Evolutionary conservation across 2,329 filamentous ascomycete genomes (phyloP), one percentile per base, ranked within the genome.

Genomic region (Pseudocercospora macadamiae): DNA sequence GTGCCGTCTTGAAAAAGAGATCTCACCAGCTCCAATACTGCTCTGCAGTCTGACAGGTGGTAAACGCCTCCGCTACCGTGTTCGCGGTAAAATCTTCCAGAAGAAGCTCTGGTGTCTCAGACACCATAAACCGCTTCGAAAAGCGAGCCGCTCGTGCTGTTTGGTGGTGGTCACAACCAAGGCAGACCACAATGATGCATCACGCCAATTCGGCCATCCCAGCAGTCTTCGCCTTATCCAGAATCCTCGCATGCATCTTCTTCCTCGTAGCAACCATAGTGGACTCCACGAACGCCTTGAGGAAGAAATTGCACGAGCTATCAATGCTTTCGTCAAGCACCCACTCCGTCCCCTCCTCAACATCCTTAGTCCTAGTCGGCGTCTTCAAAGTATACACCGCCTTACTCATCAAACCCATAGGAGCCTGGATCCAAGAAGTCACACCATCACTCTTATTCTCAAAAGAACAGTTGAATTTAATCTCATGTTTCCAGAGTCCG

Each of bases 401-500:
- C 18, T 51, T 51, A 23, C 48, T 51, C 9, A 23, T 36, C 26
- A 51, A 32, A 0, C 48, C 48, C 48, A 51, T 51, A 0, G 48
- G 48, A n/a, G 48, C 48, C 23, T 51, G 16, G 3, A 51, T 51
- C 48, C 48, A 51, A 8, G 16, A 10, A 5, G 36, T 52, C 10
- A 62, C 59, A 9, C 64, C 64, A 42, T 58, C 51, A 2, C 19
- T 30, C 23, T 55, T 56, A 45, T 63, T 39, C 49, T 47, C 44
- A 53, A 66, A 66, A 10, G 57, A 26, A 32, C 42, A 55, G 5
- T 34, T 53, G 44, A 66, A 66, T 5, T 59, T 54, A 44, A 66
- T 62, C 42, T 64, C 59, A 23, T 64, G 49, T 21, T 61, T 64
- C 57, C 57, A 66, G 2, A 60, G 49, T 19, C 54, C 57, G 47